Conservation (phyloP, 2,329 filamentous ascomycete species). For the Ceratocystis variospora region DNA sequence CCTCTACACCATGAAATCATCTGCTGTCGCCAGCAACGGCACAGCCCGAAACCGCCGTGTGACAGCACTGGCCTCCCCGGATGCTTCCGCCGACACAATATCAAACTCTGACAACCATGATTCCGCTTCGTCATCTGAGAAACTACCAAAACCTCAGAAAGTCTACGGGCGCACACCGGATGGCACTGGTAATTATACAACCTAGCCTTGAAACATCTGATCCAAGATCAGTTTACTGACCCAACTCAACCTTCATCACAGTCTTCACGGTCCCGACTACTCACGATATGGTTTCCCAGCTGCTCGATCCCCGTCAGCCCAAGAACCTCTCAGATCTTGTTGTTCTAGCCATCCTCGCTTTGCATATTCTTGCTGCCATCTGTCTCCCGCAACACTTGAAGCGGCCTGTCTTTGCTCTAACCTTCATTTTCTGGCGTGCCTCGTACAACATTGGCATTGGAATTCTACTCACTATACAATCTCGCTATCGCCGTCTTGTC, state of each 20-base stretch:
- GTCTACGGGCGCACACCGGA: constrained; percentile 85
- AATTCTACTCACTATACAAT: constrained; percentile 76
- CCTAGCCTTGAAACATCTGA: not conserved
- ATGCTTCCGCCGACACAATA: constrained; percentile 1
- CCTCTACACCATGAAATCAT: constrained; percentile 18
- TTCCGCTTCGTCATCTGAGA: constrained; percentile 2
- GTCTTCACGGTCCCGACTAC: constrained; percentile 93
- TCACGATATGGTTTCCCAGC: constrained; percentile 97
- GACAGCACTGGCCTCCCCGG: constrained; percentile 14
- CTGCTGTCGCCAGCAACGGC: constrained; percentile 10
- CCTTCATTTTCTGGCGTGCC: constrained; percentile 86
- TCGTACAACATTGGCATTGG: constrained; percentile 93
- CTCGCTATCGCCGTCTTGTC: constrained; percentile 71
- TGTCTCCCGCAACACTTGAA: constrained; percentile 54
- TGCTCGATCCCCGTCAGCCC: constrained; percentile 83
- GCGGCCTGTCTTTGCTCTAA: constrained; percentile 61
- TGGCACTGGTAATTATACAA: constrained; percentile 59
- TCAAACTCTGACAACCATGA: not conserved
- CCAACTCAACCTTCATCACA: constrained; percentile 28
- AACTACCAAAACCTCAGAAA: constrained; percentile 32
- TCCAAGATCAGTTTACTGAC: not conserved
- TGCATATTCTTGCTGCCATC: constrained; percentile 62
- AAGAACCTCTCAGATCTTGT: constrained; percentile 82
- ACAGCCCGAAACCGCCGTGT: constrained; percentile 14
- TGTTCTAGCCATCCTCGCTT: constrained; percentile 64